Evolutionary conservation across 371 early-diverging fungal genomes (phyloP), one percentile per base, ranked within the genome.

Genomic region (Actinomortierella wolfii): DNA sequence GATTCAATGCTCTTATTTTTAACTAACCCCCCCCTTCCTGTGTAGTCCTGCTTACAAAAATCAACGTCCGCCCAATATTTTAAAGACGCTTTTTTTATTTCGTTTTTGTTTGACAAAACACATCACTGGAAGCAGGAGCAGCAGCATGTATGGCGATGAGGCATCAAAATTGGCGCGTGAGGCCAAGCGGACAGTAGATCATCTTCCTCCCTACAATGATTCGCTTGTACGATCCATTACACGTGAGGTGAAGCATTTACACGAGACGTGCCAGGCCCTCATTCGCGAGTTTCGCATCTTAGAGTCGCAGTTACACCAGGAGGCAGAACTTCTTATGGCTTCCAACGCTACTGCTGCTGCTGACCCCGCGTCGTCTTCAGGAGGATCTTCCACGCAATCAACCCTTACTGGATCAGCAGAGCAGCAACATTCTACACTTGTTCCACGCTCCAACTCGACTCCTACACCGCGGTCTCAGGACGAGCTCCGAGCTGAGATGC

Each of bases 131-230:
- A 34, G 34, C 34, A 34, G 34, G 34, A 34, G 7, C 4, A 34
- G 34, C 34, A 11, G 34, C 34, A 85, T 89, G 78, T 86, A 88
- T 62, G 90, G 89, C 58, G 93, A 93, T 68, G 84, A 88, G 42
- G 90, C 92, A 6, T 85, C 86, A 56, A 88, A 90, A 63, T 85
- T 96, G 29, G 89, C 92, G 2, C 85, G 87, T 47, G 95, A 96
- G 68, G 86, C 91, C 51, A 93, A 92, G 64, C 87, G 95, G 43
- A 85, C 90, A 39, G 63, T 82, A 3, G 91, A 92, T 68, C 74
- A 85, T 56, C 81, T 89, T 41, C 84, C 90, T 7, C 85, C 89
- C 1, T 96, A 97, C 80, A 90, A 91, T 68, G 91, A 91, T 53
- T 86, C 91, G 28, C 79, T 87, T 4, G 94, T 97, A n/a, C 89